phyloP scores from a whole-genome alignment of 225 moss, liverwort and hornwort genomes.

The Polytrichum commune region DNA sequence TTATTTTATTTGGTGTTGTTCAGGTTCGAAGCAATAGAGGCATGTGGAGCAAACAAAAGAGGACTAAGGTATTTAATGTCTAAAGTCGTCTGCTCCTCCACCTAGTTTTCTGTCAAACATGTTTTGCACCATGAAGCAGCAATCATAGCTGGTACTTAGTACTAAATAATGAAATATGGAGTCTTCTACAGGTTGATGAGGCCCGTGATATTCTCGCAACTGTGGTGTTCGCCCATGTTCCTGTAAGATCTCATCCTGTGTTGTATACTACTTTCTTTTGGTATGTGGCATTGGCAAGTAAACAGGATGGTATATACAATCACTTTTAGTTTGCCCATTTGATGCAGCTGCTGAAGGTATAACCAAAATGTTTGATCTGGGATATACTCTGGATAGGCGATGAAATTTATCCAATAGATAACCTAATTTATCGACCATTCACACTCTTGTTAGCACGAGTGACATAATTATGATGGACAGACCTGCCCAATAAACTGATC shows the following conservation, averaged over 20 bases:
- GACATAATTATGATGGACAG: neutral
- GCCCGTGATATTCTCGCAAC: slow-evolving; percentile 95
- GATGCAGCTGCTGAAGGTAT: too few relatives aligned
- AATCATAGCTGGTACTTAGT: neutral
- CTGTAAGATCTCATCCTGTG: slow-evolving; percentile 43
- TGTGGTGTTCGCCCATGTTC: slow-evolving; percentile 96
- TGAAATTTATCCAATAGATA: neutral
- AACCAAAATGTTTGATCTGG: too few relatives aligned
- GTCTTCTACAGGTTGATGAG: slow-evolving; percentile 80
- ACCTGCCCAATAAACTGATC: neutral
- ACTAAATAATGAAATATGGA: neutral
- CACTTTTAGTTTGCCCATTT: too few relatives aligned
- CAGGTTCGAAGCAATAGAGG: slow-evolving; percentile 86
- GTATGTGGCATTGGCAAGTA: neutral
- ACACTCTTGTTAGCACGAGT: neutral
- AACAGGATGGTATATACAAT: too few relatives aligned
- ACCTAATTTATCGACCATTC: neutral
- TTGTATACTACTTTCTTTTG: neutral
- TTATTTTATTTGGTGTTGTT: slow-evolving; percentile 6
- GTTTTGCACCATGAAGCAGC: slow-evolving; percentile 1
- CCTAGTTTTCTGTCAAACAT: slow-evolving; percentile 14
- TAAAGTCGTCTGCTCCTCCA: neutral
- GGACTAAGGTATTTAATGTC: slow-evolving; percentile 71
- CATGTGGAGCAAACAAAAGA: slow-evolving; percentile 97
- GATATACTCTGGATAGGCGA: neutral